phyloP scores from a whole-genome alignment of 176 grass and related monocot genomes.

The Hyparrhenia diplandra region DNA sequence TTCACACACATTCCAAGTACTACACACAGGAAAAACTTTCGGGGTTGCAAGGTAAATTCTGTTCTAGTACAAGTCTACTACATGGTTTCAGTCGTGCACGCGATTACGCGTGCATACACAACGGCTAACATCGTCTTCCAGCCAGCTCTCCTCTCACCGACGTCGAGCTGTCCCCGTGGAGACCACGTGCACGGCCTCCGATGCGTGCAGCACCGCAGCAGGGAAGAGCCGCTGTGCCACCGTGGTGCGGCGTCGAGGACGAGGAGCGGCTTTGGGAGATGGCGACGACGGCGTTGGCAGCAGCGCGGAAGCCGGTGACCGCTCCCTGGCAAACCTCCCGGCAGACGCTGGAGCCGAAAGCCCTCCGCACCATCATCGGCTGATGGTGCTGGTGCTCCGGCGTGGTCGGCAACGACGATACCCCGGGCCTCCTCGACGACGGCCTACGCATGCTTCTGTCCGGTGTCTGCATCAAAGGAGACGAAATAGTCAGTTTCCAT shows the following conservation, averaged over 20 bases:
- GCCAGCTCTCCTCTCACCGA: neutral
- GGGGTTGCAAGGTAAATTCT: too few relatives aligned
- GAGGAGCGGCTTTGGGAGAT: conserved; percentile 22
- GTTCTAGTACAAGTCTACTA: neutral
- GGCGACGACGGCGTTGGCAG: neutral
- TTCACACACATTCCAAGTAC: too few relatives aligned
- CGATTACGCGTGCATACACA: neutral
- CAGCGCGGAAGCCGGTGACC: neutral
- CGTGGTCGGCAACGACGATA: conserved; percentile 21
- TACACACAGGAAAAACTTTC: too few relatives aligned
- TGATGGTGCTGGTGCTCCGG: conserved; percentile 33
- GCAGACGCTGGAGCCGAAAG: conserved; percentile 27
- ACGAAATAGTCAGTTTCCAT: neutral
- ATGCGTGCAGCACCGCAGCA: neutral
- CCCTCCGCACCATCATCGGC: neutral
- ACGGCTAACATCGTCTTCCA: neutral
- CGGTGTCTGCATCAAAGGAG: conserved; percentile 3
- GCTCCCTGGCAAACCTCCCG: conserved; percentile 10
- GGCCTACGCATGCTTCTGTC: conserved; percentile 26
- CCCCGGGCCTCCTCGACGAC: neutral
- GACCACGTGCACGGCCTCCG: neutral
- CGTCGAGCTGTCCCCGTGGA: conserved; percentile 10
- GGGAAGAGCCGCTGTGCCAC: conserved; percentile 35
- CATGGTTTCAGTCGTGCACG: neutral
- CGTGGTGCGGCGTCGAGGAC: neutral